A percentile compares a stretch with the other conserved stretches of the same genome.
phyloP scores from a whole-genome alignment of 2,329 filamentous ascomycete species.

The Aspergillus quadricinctus region DNA sequence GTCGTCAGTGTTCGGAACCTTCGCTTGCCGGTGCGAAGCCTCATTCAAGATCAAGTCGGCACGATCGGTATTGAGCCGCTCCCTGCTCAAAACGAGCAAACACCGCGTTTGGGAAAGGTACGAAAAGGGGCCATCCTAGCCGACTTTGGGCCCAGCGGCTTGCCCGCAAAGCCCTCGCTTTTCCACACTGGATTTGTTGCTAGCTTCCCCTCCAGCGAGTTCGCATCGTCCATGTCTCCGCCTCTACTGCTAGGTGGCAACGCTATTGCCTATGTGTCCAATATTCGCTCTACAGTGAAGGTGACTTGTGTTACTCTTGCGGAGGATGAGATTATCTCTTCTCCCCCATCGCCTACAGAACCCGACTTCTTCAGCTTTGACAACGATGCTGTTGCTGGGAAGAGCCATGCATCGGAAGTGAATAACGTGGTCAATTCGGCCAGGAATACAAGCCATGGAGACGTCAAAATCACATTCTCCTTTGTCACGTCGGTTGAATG shows the following conservation, averaged over 20 bases:
- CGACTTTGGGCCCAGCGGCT: constrained; percentile 52
- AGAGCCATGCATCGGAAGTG: constrained; percentile 17
- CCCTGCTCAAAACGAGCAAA: constrained; percentile 16
- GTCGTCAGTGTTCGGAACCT: constrained; percentile 86
- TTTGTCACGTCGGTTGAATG: constrained; percentile 57
- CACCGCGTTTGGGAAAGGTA: constrained; percentile 38
- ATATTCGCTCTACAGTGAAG: constrained; percentile 75
- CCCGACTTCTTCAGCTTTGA: constrained; percentile 45
- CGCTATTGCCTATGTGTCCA: constrained; percentile 78
- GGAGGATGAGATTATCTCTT: constrained; percentile 26
- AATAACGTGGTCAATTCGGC: constrained; percentile 24
- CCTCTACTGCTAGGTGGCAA: constrained; percentile 53
- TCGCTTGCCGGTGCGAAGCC: constrained; percentile 70
- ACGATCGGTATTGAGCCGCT: constrained; percentile 69
- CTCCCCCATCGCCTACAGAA: constrained; percentile 29
- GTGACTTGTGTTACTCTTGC: constrained; percentile 55
- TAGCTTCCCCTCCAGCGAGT: constrained; percentile 61
- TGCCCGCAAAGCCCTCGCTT: constrained; percentile 16
- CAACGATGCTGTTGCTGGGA: constrained; percentile 24
- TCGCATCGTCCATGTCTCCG: constrained; percentile 38
- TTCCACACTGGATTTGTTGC: constrained; percentile 67
- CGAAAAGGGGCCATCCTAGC: constrained; percentile 81
- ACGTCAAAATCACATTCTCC: constrained; percentile 49
- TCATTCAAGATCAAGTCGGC: constrained; percentile 79
- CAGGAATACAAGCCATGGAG: constrained; percentile 18